phyloP scores from a whole-genome alignment of 495 filamentous ascomycete species.

The Penicillium paradoxum region DNA sequence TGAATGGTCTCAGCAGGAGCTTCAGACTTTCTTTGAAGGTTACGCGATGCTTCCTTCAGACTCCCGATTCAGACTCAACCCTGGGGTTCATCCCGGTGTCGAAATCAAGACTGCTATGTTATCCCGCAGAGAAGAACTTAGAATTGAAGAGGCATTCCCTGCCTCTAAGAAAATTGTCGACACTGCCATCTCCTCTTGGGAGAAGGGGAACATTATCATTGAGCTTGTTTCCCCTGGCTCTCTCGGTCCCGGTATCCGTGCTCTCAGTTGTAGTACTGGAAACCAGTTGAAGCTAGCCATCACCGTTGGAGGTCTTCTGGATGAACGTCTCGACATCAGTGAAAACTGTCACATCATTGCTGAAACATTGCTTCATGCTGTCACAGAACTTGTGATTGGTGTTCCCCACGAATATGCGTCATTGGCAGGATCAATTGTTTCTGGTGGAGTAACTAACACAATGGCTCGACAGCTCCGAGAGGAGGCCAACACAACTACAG shows the following conservation, averaged over 20 bases:
- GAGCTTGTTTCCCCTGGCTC: conserved; percentile 43
- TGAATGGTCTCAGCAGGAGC: conserved; percentile 48
- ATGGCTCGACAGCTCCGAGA: conserved; percentile 35
- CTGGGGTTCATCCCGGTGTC: conserved; percentile 42
- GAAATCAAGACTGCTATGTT: conserved; percentile 43
- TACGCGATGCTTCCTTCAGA: conserved; percentile 26
- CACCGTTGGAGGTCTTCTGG: conserved; percentile 34
- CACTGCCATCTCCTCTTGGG: conserved; percentile 36
- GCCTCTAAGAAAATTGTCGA: conserved; percentile 36
- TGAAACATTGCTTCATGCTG: conserved; percentile 51
- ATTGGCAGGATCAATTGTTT: conserved; percentile 44
- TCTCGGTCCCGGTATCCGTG: conserved; percentile 39
- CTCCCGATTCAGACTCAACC: conserved; percentile 33
- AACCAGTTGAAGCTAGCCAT: conserved; percentile 38
- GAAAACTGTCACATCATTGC: conserved; percentile 48
- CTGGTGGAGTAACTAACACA: conserved; percentile 34
- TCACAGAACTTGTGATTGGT: conserved; percentile 44
- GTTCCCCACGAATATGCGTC: conserved; percentile 49
- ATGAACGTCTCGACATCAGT: conserved; percentile 38
- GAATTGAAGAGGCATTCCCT: conserved; percentile 45
- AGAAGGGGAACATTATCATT: conserved; percentile 37
- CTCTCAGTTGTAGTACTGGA: conserved; percentile 41
- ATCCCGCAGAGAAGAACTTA: conserved; percentile 28
- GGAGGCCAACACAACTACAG: conserved; percentile 28
- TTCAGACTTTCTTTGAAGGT: conserved; percentile 43